Evolutionary conservation across 805 yeast species (phyloP).

Genomic region (Saccharomycopsis javanensis): DNA sequence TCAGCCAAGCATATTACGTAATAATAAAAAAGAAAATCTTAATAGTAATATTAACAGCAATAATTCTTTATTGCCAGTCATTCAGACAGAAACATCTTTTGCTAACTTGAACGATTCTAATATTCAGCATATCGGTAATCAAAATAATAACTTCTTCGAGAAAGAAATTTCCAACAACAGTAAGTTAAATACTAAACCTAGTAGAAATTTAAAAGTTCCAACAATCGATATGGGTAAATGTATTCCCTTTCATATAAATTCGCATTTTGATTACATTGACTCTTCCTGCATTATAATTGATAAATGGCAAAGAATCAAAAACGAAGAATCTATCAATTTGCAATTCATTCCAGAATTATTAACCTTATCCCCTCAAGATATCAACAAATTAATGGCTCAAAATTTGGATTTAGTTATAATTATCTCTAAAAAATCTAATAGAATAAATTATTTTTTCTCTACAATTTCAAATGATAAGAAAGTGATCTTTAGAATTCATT

Average conservation of each 20-base stretch:
- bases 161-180: neutral
- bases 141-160: neutral
- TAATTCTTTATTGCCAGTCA: neutral
- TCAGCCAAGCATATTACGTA: conserved; percentile 19
- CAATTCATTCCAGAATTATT: conserved; percentile 38
- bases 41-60: conserved; percentile 20
- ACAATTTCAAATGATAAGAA: conserved; percentile 60
- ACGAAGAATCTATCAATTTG: conserved; percentile 40
- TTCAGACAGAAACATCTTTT: neutral
- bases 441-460: conserved; percentile 68
- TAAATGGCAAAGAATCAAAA: conserved; percentile 68
- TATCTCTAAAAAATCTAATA: conserved; percentile 58
- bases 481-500: conserved; percentile 63
- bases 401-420: conserved; percentile 64
- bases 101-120: neutral
- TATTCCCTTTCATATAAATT: conserved; percentile 49
- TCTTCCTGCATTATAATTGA: conserved; percentile 65
- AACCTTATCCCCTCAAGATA: conserved; percentile 57
- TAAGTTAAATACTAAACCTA: conserved; percentile 10
- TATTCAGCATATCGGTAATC: neutral
- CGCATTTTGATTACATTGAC: conserved; percentile 59
- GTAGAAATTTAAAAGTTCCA: neutral
- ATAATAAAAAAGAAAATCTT: conserved; percentile 15
- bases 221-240: conserved; percentile 22
- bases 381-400: conserved; percentile 52